Evolutionary conservation across 1,139 yeast genomes (phyloP), one percentile per base, ranked within the genome.

Genomic region (Ogataea hybrid): DNA sequence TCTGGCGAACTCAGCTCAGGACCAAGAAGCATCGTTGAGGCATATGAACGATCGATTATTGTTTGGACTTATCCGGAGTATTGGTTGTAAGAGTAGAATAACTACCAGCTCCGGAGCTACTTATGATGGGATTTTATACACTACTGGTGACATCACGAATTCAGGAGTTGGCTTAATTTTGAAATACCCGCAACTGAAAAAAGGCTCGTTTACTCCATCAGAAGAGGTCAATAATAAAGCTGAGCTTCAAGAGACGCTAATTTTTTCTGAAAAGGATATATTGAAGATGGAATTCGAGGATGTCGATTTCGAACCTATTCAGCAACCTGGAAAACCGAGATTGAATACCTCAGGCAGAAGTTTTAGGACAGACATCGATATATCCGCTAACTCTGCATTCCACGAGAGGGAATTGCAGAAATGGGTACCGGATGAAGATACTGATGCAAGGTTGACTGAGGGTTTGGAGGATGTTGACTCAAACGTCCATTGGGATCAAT

Each of bases 321-420:
- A 42, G 22, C 11, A 40, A n/a, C 2, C 18, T 12, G 37, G 25
- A 16, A 16, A 20, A 8, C 9, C 25, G 3, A 16, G 16, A 3
- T 6, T 34, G 12, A n/a, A n/a, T 2, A 4, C 32, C 8, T 28
- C 41, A 5, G 9, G 39, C 8, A 42, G 35, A 11, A 51, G 52
- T 8, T 90, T 92, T 71, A 81, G 77, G 59, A 92, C 96, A 1
- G 97, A 92, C 63, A 66, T 82, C 3, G 97, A 85, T 61, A 90
- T 92, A 41, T 79, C 95, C 6, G 50, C 52, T 0, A 22, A 43
- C 16, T 63, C 60, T 11, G 57, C 54, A 17, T 66, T 72, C 41
- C 73, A 69, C 48, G 88, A 83, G 60, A 74, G 92, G 37, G 95
- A 85, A 55, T 73, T 92, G 44, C 81, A 87, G 62, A 77, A 75